phyloP scores from a whole-genome alignment of 2,329 filamentous ascomycete genomes.

The Diaporthe sp. region DNA sequence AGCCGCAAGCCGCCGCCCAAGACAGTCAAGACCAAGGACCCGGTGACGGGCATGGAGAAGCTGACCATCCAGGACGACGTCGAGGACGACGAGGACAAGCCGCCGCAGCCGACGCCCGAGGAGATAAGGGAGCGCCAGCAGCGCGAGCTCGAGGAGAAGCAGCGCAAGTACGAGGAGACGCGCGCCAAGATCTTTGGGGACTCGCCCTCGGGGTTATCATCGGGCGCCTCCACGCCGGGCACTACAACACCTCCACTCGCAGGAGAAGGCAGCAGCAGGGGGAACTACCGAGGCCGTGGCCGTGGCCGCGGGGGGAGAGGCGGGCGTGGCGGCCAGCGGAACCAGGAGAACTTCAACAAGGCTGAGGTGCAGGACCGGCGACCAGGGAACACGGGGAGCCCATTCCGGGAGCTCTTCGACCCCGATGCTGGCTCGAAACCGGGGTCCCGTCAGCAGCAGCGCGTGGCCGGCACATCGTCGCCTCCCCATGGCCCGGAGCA shows the following conservation, averaged over 20 bases:
- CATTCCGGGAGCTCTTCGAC: conserved; percentile 77
- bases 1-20: conserved; percentile 80
- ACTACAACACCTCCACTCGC: conserved; percentile 68
- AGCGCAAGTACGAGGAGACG: conserved; percentile 88
- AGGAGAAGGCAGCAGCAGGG: conserved; percentile 51
- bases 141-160: conserved; percentile 86
- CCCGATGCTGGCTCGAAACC: conserved; percentile 77
- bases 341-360: conserved; percentile 44
- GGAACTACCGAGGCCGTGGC: conserved; percentile 54
- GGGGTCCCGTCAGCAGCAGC: conserved; percentile 59
- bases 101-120: conserved; percentile 70
- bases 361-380: conserved; percentile 39
- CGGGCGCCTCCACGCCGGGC: conserved; percentile 71
- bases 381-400: conserved; percentile 44
- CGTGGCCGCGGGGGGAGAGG: conserved; percentile 57
- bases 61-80: conserved; percentile 61
- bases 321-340: conserved; percentile 49
- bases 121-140: conserved; percentile 83
- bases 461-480: conserved; percentile 51
- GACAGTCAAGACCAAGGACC: conserved; percentile 67
- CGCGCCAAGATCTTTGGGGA: conserved; percentile 88
- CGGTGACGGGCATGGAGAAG: conserved; percentile 58
- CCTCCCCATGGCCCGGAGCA: conserved; percentile 70
- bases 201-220: conserved; percentile 41
- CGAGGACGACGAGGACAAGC: conserved; percentile 70